These are phyloP conservation scores for Sphagnum magellanicum DNA, from an alignment of 228 moss, liverwort and hornwort genomes.

Conservation along the genomic window DNA sequence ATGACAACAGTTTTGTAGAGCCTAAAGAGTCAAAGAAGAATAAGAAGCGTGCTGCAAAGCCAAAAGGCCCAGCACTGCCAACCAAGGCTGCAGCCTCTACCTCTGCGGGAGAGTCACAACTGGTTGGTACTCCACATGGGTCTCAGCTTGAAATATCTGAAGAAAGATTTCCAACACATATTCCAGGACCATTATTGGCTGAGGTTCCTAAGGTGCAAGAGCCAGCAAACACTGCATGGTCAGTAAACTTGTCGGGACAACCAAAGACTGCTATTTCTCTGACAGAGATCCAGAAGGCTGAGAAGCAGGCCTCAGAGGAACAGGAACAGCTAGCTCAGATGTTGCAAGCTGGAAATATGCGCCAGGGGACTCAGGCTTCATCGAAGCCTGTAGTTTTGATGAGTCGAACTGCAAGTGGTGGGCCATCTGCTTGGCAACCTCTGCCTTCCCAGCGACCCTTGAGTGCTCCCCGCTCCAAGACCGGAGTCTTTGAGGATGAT, in stretches of 20 bases:
- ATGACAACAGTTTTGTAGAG: slow-evolving; percentile 91
- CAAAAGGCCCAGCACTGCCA: slow-evolving; percentile 47
- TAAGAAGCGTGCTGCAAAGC: slow-evolving; percentile 92
- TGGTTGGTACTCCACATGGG: slow-evolving; percentile 41
- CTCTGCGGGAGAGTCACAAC: slow-evolving; percentile 37
- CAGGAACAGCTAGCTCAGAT: slow-evolving; percentile 72
- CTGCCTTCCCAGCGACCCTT: slow-evolving; percentile 43
- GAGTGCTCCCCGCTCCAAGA: slow-evolving; percentile 60
- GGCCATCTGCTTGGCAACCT: slow-evolving; percentile 91
- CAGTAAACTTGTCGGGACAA: slow-evolving; percentile 61
- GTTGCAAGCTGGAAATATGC: slow-evolving; percentile 39
- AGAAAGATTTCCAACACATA: slow-evolving; percentile 59
- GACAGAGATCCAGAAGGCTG: slow-evolving; percentile 96
- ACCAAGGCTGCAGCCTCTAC: slow-evolving; percentile 32
- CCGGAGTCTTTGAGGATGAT: slow-evolving; percentile 94
- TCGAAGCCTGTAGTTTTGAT: slow-evolving; percentile 72
- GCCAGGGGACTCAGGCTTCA: slow-evolving; percentile 28
- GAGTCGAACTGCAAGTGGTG: slow-evolving; percentile 80
- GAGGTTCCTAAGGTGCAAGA: slow-evolving; percentile 69
- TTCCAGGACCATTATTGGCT: slow-evolving; percentile 77
- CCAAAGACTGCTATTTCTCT: slow-evolving; percentile 63
- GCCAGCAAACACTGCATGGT: slow-evolving; percentile 65
- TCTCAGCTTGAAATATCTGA: slow-evolving; percentile 47
- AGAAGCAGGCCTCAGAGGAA: slow-evolving; percentile 84
- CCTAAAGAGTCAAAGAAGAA: slow-evolving; percentile 96